phyloP scores from a whole-genome alignment of 208 protist genomes.

The Leishmania amazonensis region DNA sequence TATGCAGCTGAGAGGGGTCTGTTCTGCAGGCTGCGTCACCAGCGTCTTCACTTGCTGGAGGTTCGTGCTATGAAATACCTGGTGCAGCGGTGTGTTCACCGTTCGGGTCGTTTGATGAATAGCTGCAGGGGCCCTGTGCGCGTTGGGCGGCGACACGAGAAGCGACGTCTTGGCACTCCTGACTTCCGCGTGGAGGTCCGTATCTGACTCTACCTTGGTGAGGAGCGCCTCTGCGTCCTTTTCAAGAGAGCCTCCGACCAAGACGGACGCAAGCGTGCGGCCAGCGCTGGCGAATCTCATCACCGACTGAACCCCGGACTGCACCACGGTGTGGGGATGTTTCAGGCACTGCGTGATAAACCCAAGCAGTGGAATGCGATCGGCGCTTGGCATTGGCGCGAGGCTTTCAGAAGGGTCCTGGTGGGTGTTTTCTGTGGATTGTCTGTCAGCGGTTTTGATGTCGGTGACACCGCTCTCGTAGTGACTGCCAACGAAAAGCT shows the following conservation, averaged over 20 bases:
- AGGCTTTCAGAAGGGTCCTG: neutral
- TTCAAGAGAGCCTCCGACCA: slow-evolving; percentile 7
- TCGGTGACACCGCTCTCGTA: neutral
- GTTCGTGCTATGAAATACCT: neutral
- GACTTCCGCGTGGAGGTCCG: neutral
- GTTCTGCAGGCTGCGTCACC: too few species aligned
- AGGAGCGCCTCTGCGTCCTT: slow-evolving; percentile 12
- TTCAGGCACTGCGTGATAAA: slow-evolving; percentile 9
- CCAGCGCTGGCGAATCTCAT: neutral
- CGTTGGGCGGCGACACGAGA: neutral
- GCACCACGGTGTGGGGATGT: slow-evolving; percentile 11
- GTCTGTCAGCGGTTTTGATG: neutral
- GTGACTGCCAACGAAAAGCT: slow-evolving; percentile 6
- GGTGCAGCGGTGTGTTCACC: neutral
- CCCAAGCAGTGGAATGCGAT: neutral
- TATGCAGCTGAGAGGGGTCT: neutral
- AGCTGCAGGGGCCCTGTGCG: neutral
- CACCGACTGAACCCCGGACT: neutral
- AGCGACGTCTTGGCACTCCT: neutral
- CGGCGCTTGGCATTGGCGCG: neutral
- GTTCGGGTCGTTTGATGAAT: neutral
- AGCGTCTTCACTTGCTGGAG: neutral
- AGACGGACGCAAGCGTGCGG: slow-evolving; percentile 12
- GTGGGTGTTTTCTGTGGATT: neutral
- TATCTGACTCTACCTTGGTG: neutral